Evolutionary conservation across 176 grass and related monocot species (phyloP), one percentile per base, ranked within the genome.

Genomic region (Stipa capillata): DNA sequence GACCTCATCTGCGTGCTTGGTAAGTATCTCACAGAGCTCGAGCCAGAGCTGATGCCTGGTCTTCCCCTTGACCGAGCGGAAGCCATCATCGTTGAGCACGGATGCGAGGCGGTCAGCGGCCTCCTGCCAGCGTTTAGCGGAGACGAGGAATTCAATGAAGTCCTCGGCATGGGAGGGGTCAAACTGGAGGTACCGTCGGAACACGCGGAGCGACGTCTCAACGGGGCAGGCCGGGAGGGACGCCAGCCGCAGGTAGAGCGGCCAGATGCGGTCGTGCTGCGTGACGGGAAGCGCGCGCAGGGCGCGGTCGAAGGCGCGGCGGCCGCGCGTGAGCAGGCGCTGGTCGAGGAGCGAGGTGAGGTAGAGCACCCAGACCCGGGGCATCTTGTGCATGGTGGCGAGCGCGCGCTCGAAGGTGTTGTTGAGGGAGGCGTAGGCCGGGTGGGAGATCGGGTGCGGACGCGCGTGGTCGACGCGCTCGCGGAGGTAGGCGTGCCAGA

Each of bases 351-450:
- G 87, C 37, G 89, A 85, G 7, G 84, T 39, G 82, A 96, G 87
- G 85, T 96, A 88, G 77, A 96, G 85, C 14, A 81, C 40, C 93
- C 93, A 96, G 43, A 92, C 54, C 50, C 87, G 89, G n/a, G 93
- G 93, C 93, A 96, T 96, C 84, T 92, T 91, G 87, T 92, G 93
- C 93, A 96, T 92, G 53, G 89, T 92, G 74, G 88, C 87, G 47
- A 96, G 93, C 21, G 93, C 81, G 4, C 93, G 89, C 81, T 96
- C 93, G 74, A 92, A 96, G 49, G 89, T 92, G 85, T 96, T 92
- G 93, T 96, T 85, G 78, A 92, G 93, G 29, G 89, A 96, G 27
- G 65, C 43, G 84, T 92, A 96, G 51, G 82, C 81, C 24, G 33
- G 50, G 82, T 96, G 87, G 64, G 87, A 70, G 78, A 96, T 80